These are phyloP conservation scores for Nicotiana otophora DNA, from an alignment of 257 asterid genomes.

Conservation along the genomic window DNA sequence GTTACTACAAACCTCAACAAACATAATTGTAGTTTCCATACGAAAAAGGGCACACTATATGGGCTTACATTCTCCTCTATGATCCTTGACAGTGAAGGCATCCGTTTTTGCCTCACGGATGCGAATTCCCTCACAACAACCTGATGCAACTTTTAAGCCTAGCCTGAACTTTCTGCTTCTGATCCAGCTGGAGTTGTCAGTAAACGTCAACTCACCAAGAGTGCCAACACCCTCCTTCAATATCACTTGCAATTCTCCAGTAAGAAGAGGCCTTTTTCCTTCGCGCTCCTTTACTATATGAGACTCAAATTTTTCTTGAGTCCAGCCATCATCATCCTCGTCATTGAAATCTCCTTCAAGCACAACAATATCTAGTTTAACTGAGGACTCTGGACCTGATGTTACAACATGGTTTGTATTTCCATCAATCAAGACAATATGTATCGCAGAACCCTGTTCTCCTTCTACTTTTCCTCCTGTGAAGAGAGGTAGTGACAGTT, in stretches of 20 bases:
- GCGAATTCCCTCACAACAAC: constrained; percentile 50
- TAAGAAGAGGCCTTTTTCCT: constrained; percentile 90
- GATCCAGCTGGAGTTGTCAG: constrained; percentile 98
- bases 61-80: constrained; percentile 94
- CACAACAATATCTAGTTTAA: constrained; percentile 65
- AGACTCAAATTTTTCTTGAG: constrained; percentile 72
- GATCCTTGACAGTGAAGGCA: constrained; percentile 96
- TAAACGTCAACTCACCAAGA: constrained; percentile 78
- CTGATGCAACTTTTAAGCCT: constrained; percentile 72
- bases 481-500: constrained; percentile 77
- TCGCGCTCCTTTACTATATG: constrained; percentile 86
- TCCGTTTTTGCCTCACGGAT: constrained; percentile 95
- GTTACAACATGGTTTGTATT: constrained; percentile 59
- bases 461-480: constrained; percentile 95
- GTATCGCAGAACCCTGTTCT: constrained; percentile 76
- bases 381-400: constrained; percentile 72
- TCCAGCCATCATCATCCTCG: constrained; percentile 88
- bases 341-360: constrained; percentile 90
- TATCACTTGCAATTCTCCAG: constrained; percentile 74
- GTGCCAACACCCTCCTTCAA: constrained; percentile 89
- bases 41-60: background rate
- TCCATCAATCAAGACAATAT: constrained; percentile 70
- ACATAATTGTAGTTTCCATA: background rate
- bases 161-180: constrained; percentile 92
- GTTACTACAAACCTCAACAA: constrained; percentile 11